Percentiles rank a stretch among this genome's conserved stretches.
Evolutionary conservation across 176 grass and related monocot genomes (phyloP).

Genomic region (Guadua angustifolia): DNA sequence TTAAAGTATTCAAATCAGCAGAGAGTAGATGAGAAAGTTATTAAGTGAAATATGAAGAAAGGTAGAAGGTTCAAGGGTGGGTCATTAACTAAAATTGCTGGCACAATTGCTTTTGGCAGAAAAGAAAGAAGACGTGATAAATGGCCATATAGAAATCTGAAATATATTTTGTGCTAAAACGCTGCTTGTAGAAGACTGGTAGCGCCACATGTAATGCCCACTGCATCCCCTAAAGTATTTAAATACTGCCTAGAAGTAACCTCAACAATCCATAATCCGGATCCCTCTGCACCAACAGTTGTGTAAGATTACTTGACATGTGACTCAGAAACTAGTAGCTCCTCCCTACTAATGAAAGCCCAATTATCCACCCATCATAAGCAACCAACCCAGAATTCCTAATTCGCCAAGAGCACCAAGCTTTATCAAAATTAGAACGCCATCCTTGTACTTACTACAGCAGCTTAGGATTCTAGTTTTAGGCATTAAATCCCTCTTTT

Average conservation of each 20-base stretch:
- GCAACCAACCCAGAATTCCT: background rate
- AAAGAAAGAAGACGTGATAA: background rate
- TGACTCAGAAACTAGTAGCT: too few species aligned
- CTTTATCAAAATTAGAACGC: background rate
- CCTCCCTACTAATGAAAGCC: background rate
- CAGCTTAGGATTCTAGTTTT: background rate
- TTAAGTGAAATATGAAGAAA: background rate
- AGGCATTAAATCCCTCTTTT: background rate
- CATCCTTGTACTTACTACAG: background rate
- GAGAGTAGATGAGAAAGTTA: background rate
- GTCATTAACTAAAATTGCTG: background rate
- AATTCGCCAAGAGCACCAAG: background rate
- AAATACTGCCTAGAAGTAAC: too few species aligned
- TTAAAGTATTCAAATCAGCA: background rate
- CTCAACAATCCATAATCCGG: too few species aligned
- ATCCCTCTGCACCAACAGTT: too few species aligned
- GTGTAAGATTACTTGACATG: too few species aligned
- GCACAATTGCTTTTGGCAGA: background rate
- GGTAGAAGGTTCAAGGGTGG: background rate
- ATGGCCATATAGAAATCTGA: background rate
- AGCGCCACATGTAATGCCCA: background rate
- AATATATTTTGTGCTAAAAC: background rate
- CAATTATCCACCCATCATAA: background rate
- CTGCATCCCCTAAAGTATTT: background rate
- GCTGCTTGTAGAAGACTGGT: background rate